Conservation (phyloP, 2,329 filamentous ascomycete species). For the Cercospora sp. region DNA sequence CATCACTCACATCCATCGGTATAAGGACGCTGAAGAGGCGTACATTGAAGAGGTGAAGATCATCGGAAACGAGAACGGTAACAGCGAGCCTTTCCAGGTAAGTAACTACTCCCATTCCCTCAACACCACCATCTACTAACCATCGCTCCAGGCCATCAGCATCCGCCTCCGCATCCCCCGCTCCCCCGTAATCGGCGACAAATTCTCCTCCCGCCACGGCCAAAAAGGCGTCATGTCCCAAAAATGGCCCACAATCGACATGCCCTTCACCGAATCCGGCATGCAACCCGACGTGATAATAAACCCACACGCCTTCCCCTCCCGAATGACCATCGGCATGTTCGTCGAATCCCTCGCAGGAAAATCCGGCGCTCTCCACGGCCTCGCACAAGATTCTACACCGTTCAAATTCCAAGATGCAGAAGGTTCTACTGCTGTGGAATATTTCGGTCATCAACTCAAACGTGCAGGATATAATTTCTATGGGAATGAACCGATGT, state of each 20-base stretch:
- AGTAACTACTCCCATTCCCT: background rate
- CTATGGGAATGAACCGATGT: constrained; percentile 98
- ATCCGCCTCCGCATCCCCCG: constrained; percentile 92
- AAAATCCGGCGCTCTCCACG: constrained; percentile 90
- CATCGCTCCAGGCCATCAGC: constrained; percentile 72
- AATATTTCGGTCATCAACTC: constrained; percentile 95
- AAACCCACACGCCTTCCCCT: constrained; percentile 98
- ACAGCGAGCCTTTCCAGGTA: constrained; percentile 59
- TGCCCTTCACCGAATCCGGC: constrained; percentile 95
- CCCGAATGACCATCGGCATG: constrained; percentile 99
- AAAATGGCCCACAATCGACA: constrained; percentile 89
- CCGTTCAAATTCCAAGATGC: constrained; percentile 80
- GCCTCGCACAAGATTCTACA: constrained; percentile 91
- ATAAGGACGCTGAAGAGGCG: constrained; percentile 86
- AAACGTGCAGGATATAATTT: constrained; percentile 96
- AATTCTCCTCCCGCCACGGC: constrained; percentile 97
- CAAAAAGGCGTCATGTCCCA: constrained; percentile 97
- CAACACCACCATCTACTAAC: background rate
- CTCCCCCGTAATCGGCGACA: constrained; percentile 91
- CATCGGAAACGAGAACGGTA: constrained; percentile 82
- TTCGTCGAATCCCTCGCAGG: constrained; percentile 96
- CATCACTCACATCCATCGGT: constrained; percentile 83
- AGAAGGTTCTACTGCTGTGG: constrained; percentile 84
- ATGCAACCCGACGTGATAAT: constrained; percentile 98
- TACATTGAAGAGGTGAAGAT: constrained; percentile 92